Conservation (phyloP, 2,329 filamentous ascomycete genomes). For the Monilinia laxa region DNA sequence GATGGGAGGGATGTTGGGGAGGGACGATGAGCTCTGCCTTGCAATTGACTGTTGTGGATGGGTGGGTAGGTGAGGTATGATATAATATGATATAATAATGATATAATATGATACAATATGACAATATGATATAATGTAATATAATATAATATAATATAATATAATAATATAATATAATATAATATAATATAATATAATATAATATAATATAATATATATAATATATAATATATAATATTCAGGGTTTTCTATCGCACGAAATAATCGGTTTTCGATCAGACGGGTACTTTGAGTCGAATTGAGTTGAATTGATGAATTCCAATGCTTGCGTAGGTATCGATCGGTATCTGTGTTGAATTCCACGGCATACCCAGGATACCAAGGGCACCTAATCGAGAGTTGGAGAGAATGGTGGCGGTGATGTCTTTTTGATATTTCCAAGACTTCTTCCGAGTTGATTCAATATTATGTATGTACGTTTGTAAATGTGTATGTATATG, state of each 20-base stretch:
- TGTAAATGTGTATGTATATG: neutral
- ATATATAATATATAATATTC: conserved; percentile 10
- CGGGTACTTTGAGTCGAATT: neutral
- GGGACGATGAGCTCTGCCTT: neutral
- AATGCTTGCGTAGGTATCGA: neutral
- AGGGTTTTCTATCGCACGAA: neutral
- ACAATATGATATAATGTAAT: too few species aligned
- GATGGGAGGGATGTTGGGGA: too few species aligned
- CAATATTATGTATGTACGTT: conserved; percentile 9
- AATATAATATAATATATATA: too few species aligned
- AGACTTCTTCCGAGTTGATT: neutral
- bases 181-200: too few species aligned
- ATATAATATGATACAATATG: too few species aligned
- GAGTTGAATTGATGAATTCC: neutral
- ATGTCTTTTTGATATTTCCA: neutral
- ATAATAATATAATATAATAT: too few species aligned
- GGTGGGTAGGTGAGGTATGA: neutral
- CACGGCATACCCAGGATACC: neutral
- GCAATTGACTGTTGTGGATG: neutral
- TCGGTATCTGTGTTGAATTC: neutral
- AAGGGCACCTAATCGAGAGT: neutral
- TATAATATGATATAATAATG: too few species aligned
- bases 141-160: too few species aligned
- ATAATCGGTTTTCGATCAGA: neutral
- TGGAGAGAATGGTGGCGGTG: neutral